Evolutionary conservation across 2,329 filamentous ascomycete species (phyloP).

Genomic region (Pseudogymnoascus sp.): DNA sequence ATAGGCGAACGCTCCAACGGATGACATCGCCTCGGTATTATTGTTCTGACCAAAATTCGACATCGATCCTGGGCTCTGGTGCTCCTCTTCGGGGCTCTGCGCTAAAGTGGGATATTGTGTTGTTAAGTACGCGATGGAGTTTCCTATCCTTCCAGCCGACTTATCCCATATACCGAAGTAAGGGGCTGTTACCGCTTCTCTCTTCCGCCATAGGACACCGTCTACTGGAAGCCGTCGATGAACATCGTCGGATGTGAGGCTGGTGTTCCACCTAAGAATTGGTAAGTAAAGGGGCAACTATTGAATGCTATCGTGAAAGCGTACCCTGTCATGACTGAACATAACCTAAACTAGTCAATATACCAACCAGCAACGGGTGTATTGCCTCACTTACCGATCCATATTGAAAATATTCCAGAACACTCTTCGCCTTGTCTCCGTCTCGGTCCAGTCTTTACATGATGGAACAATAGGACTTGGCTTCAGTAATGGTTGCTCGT

Average conservation of each 20-base stretch:
- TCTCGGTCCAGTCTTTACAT: conserved; percentile 32
- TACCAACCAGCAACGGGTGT: background rate
- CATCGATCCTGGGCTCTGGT: conserved; percentile 18
- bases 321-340: conserved; percentile 16
- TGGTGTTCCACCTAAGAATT: conserved; percentile 33
- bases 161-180: conserved; percentile 43
- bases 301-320: background rate
- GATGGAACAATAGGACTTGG: conserved; percentile 27
- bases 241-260: conserved; percentile 34
- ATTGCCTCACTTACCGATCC: conserved; percentile 23
- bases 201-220: conserved; percentile 37
- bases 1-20: conserved; percentile 42
- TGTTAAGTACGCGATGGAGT: conserved; percentile 36
- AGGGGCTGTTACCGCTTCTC: conserved; percentile 36
- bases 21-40: conserved; percentile 34
- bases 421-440: conserved; percentile 36
- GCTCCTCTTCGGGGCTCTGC: conserved; percentile 12
- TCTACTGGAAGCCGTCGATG: conserved; percentile 36
- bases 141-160: conserved; percentile 35
- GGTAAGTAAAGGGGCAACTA: background rate
- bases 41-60: conserved; percentile 15
- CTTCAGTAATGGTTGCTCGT: conserved; percentile 25
- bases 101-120: conserved; percentile 20
- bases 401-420: conserved; percentile 39
- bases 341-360: conserved; percentile 14